Base-by-base conservation (phyloP, 192 early-diverging fungal genomes). In the Umbelopsis vinacea region DNA sequence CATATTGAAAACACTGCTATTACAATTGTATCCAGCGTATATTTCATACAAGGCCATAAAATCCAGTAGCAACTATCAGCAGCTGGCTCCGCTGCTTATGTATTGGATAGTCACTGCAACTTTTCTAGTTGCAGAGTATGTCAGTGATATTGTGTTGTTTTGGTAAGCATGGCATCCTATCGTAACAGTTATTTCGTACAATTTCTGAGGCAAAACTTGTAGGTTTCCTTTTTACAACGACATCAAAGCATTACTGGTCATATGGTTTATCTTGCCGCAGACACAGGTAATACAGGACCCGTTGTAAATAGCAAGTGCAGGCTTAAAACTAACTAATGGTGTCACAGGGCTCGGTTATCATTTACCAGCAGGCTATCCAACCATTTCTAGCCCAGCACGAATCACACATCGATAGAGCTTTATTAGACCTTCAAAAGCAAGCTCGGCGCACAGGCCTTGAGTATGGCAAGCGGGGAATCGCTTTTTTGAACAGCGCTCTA, bases 11-110 rank as follows among this genome's bases (percentile, higher is more conserved):
- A 60, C 74, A 26, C 37, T 67, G 23, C 46, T 79, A 52, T 68
- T 79, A 57, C 77, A 79, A 47, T 53, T 79, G 50, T 79, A 79
- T 33, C 77, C 77, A 22, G 77, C 77, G 33, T 79, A 79, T 66
- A 74, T 79, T 10, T 74, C 68, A 21, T 79, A 70, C 72, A 79
- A 79, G 29, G 77, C 77, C 17, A 67, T 79, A 46, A 79, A 79
- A 45, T 45, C 53, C 29, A 63, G 57, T n/a, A 38, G 71, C 23
- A 69, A 79, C 63, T 66, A 47, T 21, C 46, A 46, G 10, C 73
- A 79, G 46, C 74, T 68, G 67, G 38, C 60, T 29, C 69, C 72
- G 26, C 53, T 79, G n/a, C 57, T 79, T 67, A 79, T 66, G 22
- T 79, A 74, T n/a, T 79, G 77, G 77, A 47, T 79, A 23, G 77